Evolutionary conservation across 805 yeast species (phyloP), one percentile per base, ranked within the genome.

Genomic region (Spathaspora girioi): DNA sequence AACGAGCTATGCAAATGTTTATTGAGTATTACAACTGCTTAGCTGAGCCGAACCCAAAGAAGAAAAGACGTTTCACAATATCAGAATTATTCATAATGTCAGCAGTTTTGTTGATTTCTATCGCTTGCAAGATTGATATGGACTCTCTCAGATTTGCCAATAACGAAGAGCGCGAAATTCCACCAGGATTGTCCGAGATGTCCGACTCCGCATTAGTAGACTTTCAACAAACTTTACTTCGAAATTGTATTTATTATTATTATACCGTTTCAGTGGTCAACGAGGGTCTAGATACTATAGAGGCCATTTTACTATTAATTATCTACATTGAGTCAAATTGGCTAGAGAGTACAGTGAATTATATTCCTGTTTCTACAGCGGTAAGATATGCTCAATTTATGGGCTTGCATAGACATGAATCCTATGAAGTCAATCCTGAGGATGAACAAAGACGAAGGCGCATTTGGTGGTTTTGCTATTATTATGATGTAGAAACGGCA

Each of bases 201-300:
- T 17, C 17, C 14, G 26, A 14, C 18, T 48, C 23, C 19, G 48
- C 18, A 54, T 52, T 69, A 45, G 43, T 51, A 10, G 46, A 47
- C 5, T 49, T 66, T 40, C 65, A 64, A 47, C 47, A 56, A 10
- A 49, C 54, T 7, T 56, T 65, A 23, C 55, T 67, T 44, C 55
- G 60, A 48, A 62, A 58, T 52, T 65, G 83, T 0, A 61, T 83
- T 20, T 79, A 65, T 58, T 84, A 80, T 59, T 84, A 77, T 56
- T 82, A 80, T 56, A 71, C 80, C 53, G 61, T 82, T 7, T 64
- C 77, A 5, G 67, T 79, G 1, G 59, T 76, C 35, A 76, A 80
- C 56, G 85, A 80, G 53, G 86, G 84, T 10, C 48, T 79, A 0
- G 66, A 66, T 40, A 75, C 83, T 2, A 64, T 83, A 14, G 82